A percentile compares a stretch with the other conserved stretches of the same genome.
Conservation (phyloP, 805 yeast genomes). For the Sungouiella thailandica region DNA sequence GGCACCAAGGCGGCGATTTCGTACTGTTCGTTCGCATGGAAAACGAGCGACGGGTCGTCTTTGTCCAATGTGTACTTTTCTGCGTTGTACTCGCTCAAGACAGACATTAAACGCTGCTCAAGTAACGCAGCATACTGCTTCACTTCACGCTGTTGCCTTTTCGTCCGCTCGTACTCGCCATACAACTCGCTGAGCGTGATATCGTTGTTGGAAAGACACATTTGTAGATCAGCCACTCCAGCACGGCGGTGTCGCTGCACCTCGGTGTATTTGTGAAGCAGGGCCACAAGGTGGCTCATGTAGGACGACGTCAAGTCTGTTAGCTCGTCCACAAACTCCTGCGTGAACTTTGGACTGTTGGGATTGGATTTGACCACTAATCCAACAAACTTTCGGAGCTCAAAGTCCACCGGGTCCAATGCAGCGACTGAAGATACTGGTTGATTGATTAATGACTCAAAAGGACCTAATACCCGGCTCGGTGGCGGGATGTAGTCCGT, state of each 20-base stretch:
- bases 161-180: constrained; percentile 23
- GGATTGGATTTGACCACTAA: constrained; percentile 17
- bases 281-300: constrained; percentile 31
- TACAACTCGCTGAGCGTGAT: constrained; percentile 37
- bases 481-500: constrained; percentile 10
- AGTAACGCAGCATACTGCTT: constrained; percentile 5
- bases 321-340: constrained; percentile 25
- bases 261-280: constrained; percentile 48
- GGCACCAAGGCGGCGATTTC: constrained; percentile 54
- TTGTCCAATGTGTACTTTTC: constrained; percentile 22
- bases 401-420: constrained; percentile 21
- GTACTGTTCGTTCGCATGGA: constrained; percentile 49
- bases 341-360: constrained; percentile 17
- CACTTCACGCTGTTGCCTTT: constrained; percentile 1
- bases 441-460: constrained; percentile 1
- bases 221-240: constrained; percentile 45
- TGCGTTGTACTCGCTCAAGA: constrained; percentile 13
- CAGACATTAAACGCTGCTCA: constrained; percentile 4
- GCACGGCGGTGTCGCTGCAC: constrained; percentile 58
- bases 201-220: constrained; percentile 40
- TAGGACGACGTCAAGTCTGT: constrained; percentile 26
- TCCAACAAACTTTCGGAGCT: constrained; percentile 25
- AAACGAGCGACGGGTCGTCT: constrained; percentile 42
- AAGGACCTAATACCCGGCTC: constrained; percentile 6
- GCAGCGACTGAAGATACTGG: constrained; percentile 1